Percentiles rank a stretch among this genome's conserved stretches.
Conservation (phyloP, 1,284 basidiomycete species). For the Moesziomyces parantarcticus region DNA sequence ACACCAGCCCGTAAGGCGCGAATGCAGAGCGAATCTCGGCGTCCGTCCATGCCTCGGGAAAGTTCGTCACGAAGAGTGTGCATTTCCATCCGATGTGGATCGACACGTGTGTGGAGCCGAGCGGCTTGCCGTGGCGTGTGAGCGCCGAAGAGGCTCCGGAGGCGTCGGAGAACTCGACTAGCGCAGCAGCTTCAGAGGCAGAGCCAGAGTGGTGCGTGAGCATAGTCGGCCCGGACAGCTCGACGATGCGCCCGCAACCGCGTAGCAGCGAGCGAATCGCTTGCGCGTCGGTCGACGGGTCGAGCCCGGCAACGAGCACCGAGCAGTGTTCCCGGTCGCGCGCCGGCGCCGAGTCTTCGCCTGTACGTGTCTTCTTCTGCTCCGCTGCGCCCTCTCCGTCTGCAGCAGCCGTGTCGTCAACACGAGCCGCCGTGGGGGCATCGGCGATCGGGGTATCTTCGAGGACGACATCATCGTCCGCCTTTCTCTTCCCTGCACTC, state of each 20-base stretch:
- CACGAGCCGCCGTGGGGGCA: slow-evolving; percentile 15
- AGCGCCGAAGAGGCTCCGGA: slow-evolving; percentile 78
- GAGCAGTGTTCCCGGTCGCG: slow-evolving; percentile 94
- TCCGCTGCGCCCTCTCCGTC: slow-evolving; percentile 3
- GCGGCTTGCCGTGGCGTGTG: slow-evolving; percentile 90
- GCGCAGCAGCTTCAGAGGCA: slow-evolving; percentile 57
- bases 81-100: slow-evolving; percentile 93
- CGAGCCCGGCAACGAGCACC: slow-evolving; percentile 83
- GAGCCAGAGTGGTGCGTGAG: slow-evolving; percentile 37
- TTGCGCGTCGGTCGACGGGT: slow-evolving; percentile 73
- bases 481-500: slow-evolving; percentile 47
- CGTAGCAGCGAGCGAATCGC: slow-evolving; percentile 82
- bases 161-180: slow-evolving; percentile 68
- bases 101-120: slow-evolving; percentile 74
- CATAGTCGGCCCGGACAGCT: slow-evolving; percentile 51
- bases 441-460: slow-evolving; percentile 25
- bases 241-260: slow-evolving; percentile 71
- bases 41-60: slow-evolving; percentile 87
- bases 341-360: slow-evolving; percentile 26
- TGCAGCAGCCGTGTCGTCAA: neutral
- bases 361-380: slow-evolving; percentile 49
- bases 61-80: slow-evolving; percentile 96
- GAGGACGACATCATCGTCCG: slow-evolving; percentile 24
- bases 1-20: slow-evolving; percentile 83
- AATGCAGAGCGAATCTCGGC: slow-evolving; percentile 79